Evolutionary conservation across 78 protist genomes (phyloP), one percentile per base, ranked within the genome.

Genomic region (Planoprotostelium fungivorum): DNA sequence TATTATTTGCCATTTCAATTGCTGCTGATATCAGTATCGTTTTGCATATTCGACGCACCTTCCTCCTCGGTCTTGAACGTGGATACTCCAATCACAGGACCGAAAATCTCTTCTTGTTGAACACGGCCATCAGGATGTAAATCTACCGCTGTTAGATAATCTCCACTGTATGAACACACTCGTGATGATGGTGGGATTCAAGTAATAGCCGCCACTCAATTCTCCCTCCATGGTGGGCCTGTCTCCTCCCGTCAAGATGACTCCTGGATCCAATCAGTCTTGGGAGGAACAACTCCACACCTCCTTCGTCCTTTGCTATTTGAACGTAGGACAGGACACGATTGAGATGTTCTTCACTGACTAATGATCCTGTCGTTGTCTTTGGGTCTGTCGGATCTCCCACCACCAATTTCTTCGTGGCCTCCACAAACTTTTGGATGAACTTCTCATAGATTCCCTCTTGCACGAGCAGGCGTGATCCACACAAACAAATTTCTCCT

Each of bases 401-500:
- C 38, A 96, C 91, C 25, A 1, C 34, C 38, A 93, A 38, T 29
- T 34, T 29, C 37, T 88, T 63, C 23, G 83, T 34, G 28, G 34
- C 91, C 35, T 34, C 94, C 28, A 95, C 95, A 35, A 96, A 93
- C 34, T 34, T 38, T 1, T 38, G 84, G 28, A 97, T 92, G 87
- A 97, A 97, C 25, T 25, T 29, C 37, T 94, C 97, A 84, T 91
- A 94, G 38, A 96, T 92, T 35, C 86, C 31, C 29, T 35, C 36
- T 37, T 96, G 96, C 10, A 97, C 97, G 37, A 88, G 89, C 34
- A 97, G 37, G 87, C 98, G 95, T 9, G 97, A 95, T 38, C 95
- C 93, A 89, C 98, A 97, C 37, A 97, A 90, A 88, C 98, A 97
- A 36, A 97, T 96, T 88, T 97, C 91, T 34, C 97, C 97, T 37